Evolutionary conservation across 2,329 filamentous ascomycete species (phyloP), one percentile per base, ranked within the genome.

Genomic region (Paradendryphiella salina): DNA sequence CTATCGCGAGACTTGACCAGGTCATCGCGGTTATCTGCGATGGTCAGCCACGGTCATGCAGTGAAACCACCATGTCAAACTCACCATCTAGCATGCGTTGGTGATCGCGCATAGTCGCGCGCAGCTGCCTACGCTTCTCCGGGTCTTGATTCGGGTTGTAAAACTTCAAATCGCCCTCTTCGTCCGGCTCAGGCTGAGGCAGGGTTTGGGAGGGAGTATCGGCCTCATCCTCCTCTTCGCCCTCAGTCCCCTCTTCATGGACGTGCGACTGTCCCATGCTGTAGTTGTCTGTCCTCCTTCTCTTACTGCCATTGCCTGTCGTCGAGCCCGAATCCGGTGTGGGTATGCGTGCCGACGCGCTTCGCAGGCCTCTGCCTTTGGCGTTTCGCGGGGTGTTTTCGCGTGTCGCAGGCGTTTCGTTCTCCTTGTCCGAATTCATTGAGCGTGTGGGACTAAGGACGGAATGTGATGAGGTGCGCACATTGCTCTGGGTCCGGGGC

Each of bases 141-240:
- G 87, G 78, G 49, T 90, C 80, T 69, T 96, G 93, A 54, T 95
- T 86, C 0, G 91, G 92, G 66, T 96, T 88, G 72, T 92, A 96
- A 57, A 75, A 82, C 26, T 36, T 48, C 18, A 54, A 28, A 10
- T 57, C 33, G n/a, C 49, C 53, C 11, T 61, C 56, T 21, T 60
- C 57, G 2, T 44, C 55, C 4, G 32, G 20, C 9, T 50, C 51
- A 15, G 51, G 44, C 21, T 35, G 50, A 29, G 51, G 34, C 18
- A 35, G 45, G 14, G 20, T 7, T 23, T 52, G 47, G 2, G 42
- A 35, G 20, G 18, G 45, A 2, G 61, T 59, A 6, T 56, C 49
- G 3, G 32, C 47, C 10, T 47, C 50, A 3, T 63, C 65, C 3
- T 66, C 61, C 14, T 52, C 46, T 1, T 57, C 50, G 4, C 55